Evolutionary conservation across 2,329 filamentous ascomycete species (phyloP), one percentile per base, ranked within the genome.

Genomic region (Aspergillus ochraceus): DNA sequence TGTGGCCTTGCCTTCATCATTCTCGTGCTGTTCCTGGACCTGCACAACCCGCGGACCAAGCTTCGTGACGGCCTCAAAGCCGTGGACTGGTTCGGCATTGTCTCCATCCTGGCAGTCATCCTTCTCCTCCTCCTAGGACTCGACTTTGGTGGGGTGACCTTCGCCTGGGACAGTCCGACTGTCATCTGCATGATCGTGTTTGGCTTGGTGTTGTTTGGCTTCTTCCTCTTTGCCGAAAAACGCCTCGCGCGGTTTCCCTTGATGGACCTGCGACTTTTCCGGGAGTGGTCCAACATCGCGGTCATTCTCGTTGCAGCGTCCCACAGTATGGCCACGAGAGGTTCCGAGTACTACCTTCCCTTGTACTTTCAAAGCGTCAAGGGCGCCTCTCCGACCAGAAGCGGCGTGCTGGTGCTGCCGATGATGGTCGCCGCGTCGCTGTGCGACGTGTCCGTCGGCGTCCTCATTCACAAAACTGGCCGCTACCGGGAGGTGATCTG

Each of bases 311-410:
- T 83, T 1, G 72, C 73, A 2, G 80, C 80, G 63, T 71, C 74
- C 17, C 80, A 84, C 61, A 76, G 77, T 9, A 80, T 81, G 60
- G 79, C 77, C 69, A 64, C 88, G 71, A 88, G 89, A 49, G 84
- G 82, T 0, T 81, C 80, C 0, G 83, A 86, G 50, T 92, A 90
- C 73, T 92, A 89, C 68, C 78, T 92, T n/a, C 90, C 90, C 0
- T 79, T 92, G 0, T 92, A 88, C 74, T 87, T 90, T 54, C 90
- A 93, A 70, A 82, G 85, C 2, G 88, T 88, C 0, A 81, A 87
- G 1, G 81, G 81, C 49, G 84, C 84, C 1, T 81, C 81, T 0
- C 85, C 88, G 0, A 74, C 89, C 20, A 76, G 78, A 14, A 89
- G 85, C 0, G 82, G 81, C 63, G 64, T 70, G 0, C 81, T 88